phyloP scores from a whole-genome alignment of 75 land plant genomes.

The Sequoiadendron giganteum region DNA sequence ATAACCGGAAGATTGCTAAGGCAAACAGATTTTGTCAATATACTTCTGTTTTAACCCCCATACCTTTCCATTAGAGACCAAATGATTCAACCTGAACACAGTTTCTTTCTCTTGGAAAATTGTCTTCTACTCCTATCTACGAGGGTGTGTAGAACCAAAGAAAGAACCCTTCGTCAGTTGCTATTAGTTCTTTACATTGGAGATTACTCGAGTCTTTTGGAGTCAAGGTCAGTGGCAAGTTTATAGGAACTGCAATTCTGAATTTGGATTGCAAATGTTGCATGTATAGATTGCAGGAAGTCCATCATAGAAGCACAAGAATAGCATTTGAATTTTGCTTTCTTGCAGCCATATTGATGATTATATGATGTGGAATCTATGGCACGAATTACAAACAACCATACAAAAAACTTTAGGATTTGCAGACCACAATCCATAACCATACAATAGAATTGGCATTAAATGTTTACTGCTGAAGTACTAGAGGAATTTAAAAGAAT shows the following conservation, averaged over 20 bases:
- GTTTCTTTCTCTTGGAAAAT: neutral
- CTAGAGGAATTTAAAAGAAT: neutral
- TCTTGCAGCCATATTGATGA: neutral
- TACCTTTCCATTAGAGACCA: neutral
- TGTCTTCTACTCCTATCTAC: neutral
- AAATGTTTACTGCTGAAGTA: neutral
- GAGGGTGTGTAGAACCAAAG: neutral
- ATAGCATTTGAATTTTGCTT: too few species aligned
- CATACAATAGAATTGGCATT: neutral
- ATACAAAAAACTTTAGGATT: neutral
- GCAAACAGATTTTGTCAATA: neutral
- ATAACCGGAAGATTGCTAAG: neutral
- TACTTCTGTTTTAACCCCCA: neutral
- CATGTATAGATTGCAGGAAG: neutral
- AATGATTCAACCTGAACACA: neutral
- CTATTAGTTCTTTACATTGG: neutral
- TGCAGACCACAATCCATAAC: neutral
- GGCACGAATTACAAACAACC: neutral
- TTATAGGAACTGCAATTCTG: neutral
- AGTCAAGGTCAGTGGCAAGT: neutral
- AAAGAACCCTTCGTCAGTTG: neutral
- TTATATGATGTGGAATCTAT: too few species aligned
- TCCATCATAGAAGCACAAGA: neutral
- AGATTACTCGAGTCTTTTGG: neutral
- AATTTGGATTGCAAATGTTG: neutral